A percentile compares a stretch with the other conserved stretches of the same genome.
Evolutionary conservation across 495 filamentous ascomycete genomes (phyloP).

Genomic region (Penicillium samsonianum): DNA sequence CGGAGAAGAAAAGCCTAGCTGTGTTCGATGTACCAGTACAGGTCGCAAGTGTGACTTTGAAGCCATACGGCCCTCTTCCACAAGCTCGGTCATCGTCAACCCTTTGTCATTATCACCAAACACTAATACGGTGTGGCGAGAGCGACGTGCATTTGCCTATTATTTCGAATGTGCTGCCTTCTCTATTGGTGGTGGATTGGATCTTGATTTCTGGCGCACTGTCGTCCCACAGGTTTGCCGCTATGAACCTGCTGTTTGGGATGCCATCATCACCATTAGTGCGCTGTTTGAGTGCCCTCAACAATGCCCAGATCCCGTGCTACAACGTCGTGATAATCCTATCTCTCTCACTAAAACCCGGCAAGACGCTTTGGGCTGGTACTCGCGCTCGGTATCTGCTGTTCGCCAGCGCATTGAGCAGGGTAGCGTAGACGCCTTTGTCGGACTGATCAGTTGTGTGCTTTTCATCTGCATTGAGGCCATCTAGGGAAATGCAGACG

Average conservation of each 20-base stretch:
- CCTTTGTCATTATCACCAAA: constrained; percentile 28
- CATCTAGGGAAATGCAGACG: constrained; percentile 41
- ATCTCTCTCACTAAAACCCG: constrained; percentile 44
- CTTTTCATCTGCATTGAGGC: constrained; percentile 62
- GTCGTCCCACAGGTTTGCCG: constrained; percentile 58
- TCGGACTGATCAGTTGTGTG: constrained; percentile 54
- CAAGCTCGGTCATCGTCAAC: constrained; percentile 1
- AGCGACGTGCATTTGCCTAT: constrained; percentile 45
- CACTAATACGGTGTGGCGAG: constrained; percentile 29
- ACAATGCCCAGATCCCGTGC: constrained; percentile 16
- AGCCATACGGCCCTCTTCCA: constrained; percentile 1
- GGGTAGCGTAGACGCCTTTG: constrained; percentile 32
- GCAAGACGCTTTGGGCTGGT: constrained; percentile 42
- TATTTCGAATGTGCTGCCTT: constrained; percentile 38
- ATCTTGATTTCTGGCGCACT: constrained; percentile 57
- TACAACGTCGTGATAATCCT: constrained; percentile 17
- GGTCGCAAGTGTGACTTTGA: constrained; percentile 51
- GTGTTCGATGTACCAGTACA: constrained; percentile 49
- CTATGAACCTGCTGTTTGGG: constrained; percentile 58
- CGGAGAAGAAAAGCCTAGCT: constrained; percentile 54
- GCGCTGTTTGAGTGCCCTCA: constrained; percentile 50
- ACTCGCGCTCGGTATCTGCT: constrained; percentile 49
- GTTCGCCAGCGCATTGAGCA: constrained; percentile 48
- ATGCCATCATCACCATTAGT: constrained; percentile 57
- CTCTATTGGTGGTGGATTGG: constrained; percentile 45